Evolutionary conservation across 305 asterid genomes (phyloP).

Genomic region (Fraxinus ornus): DNA sequence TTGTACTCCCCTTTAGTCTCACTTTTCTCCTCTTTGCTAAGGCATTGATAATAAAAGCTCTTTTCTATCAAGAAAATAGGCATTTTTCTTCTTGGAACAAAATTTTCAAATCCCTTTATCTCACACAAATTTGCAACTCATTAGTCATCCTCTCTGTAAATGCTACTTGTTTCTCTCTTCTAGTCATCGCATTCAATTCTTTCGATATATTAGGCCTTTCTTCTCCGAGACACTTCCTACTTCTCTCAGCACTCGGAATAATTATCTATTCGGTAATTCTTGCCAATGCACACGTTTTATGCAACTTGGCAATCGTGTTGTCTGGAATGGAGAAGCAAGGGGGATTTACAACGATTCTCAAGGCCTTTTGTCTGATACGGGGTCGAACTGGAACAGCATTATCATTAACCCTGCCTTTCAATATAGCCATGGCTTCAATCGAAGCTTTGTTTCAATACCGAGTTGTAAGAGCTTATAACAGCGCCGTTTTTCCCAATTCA

Average conservation of each 20-base stretch:
- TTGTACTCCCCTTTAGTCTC: conserved; percentile 54
- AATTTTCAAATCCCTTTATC: conserved; percentile 35
- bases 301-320: conserved; percentile 48
- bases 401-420: conserved; percentile 51
- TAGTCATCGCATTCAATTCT: conserved; percentile 40
- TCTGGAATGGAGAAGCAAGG: conserved; percentile 45
- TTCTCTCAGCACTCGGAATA: conserved; percentile 51
- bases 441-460: conserved; percentile 75
- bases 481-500: neutral
- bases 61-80: conserved; percentile 14
- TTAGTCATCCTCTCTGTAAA: conserved; percentile 53
- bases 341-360: conserved; percentile 45
- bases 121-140: conserved; percentile 62
- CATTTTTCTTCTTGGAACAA: conserved; percentile 26
- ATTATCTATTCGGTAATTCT: conserved; percentile 57
- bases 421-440: conserved; percentile 48
- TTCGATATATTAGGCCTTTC: conserved; percentile 34
- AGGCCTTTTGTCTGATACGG: conserved; percentile 44
- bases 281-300: conserved; percentile 53
- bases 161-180: conserved; percentile 58
- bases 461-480: conserved; percentile 32
- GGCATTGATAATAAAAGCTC: conserved; percentile 38
- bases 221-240: conserved; percentile 25
- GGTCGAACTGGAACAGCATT: conserved; percentile 57
- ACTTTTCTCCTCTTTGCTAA: conserved; percentile 67